Evolutionary conservation across 164 flowering plant species (phyloP).

Genomic region (Tetracentron sinense): DNA sequence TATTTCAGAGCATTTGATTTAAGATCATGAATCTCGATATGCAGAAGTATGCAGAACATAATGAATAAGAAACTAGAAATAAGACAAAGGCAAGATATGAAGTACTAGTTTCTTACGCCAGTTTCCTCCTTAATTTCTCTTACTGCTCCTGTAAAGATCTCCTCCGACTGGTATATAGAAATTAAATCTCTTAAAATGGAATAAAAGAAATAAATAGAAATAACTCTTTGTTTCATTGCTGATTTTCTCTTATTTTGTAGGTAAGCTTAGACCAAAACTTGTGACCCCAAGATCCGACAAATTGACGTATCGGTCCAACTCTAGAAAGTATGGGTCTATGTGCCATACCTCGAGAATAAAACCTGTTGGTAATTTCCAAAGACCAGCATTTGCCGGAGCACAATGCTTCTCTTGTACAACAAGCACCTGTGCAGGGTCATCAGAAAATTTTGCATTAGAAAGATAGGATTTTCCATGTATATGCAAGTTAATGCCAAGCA

Average conservation of each 20-base stretch:
- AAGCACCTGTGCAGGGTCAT: constrained; percentile 48
- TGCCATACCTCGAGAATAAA: constrained; percentile 64
- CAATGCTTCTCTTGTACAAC: constrained; percentile 87
- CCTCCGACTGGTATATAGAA: constrained; percentile 60
- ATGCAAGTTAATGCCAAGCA: background rate
- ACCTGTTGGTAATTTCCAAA: constrained; percentile 93
- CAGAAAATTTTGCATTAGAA: background rate
- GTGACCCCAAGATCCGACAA: background rate
- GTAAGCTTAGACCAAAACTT: background rate
- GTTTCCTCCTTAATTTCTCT: constrained; percentile 96
- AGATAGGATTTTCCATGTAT: background rate
- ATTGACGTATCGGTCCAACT: background rate
- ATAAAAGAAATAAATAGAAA: background rate
- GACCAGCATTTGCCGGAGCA: constrained; percentile 40
- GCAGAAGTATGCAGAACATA: too few relatives aligned
- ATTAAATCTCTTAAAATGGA: background rate
- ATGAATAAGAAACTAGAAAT: background rate
- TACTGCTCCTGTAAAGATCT: constrained; percentile 73
- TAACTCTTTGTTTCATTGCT: background rate
- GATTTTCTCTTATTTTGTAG: background rate
- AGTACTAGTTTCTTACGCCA: constrained; percentile 53
- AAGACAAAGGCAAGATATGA: background rate
- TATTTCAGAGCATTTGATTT: background rate
- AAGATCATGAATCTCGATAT: background rate
- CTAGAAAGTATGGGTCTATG: background rate